A percentile compares a stretch with the other conserved stretches of the same genome.
phyloP scores from a whole-genome alignment of 1,139 yeast genomes.

The Kluyveromyces sp. region DNA sequence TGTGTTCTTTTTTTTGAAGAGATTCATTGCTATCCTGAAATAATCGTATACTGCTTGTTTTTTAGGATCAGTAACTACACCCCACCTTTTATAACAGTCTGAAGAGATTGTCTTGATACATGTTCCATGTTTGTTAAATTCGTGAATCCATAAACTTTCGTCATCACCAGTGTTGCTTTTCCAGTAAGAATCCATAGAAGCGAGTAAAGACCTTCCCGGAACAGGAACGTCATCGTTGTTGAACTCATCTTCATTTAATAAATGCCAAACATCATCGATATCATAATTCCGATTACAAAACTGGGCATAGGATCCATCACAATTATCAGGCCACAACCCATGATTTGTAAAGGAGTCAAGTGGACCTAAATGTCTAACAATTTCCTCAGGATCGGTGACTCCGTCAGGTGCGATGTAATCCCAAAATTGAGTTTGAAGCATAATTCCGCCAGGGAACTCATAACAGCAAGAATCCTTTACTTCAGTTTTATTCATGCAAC shows the following conservation, averaged over 20 bases:
- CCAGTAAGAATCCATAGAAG: constrained; percentile 61
- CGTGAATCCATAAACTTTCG: constrained; percentile 81
- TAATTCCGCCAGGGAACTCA: too few species aligned
- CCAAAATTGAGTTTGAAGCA: too few species aligned
- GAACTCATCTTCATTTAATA: constrained; percentile 37
- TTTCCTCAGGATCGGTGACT: too few species aligned
- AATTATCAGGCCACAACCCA: constrained; percentile 81
- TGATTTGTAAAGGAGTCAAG: constrained; percentile 73
- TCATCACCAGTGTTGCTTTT: constrained; percentile 71
- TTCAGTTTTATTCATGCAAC: too few species aligned
- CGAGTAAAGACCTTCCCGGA: constrained; percentile 44
- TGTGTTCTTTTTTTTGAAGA: constrained; percentile 63
- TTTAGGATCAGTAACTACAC: constrained; percentile 15
- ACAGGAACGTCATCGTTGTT: constrained; percentile 29
- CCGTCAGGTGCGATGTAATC: too few species aligned
- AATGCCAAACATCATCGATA: constrained; percentile 45
- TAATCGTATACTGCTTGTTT: constrained; percentile 70
- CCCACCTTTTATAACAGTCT: constrained; percentile 45
- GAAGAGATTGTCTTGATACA: constrained; percentile 79
- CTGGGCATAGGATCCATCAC: constrained; percentile 67
- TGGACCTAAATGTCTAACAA: constrained; percentile 40
- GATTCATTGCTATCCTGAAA: constrained; percentile 54
- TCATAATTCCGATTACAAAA: constrained; percentile 65
- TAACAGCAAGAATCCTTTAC: too few species aligned
- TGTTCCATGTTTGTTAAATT: constrained; percentile 92